A percentile compares a stretch with the other conserved stretches of the same genome.
Evolutionary conservation across 176 grass and related monocot genomes (phyloP).

Genomic region (Typha latifolia): DNA sequence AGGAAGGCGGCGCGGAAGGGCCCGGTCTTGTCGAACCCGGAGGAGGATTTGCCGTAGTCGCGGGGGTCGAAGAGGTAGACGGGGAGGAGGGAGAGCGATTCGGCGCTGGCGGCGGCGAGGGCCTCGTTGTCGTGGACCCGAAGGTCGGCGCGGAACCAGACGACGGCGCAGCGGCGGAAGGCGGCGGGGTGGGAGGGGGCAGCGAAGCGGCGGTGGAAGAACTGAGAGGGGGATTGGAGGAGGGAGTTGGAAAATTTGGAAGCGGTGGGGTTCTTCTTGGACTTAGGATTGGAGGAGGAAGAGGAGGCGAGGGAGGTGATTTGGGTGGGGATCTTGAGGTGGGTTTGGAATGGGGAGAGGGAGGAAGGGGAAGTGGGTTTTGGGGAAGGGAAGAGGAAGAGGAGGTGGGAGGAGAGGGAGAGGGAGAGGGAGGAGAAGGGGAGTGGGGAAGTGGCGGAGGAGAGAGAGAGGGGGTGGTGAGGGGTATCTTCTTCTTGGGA

Average conservation of each 20-base stretch:
- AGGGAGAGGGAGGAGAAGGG: constrained; percentile 27
- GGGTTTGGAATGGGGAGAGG: constrained; percentile 31
- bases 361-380: constrained; percentile 24
- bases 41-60: constrained; percentile 53
- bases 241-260: constrained; percentile 8
- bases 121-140: constrained; percentile 76
- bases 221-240: background rate
- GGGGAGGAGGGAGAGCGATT: constrained; percentile 63
- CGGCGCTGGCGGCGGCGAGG: constrained; percentile 31
- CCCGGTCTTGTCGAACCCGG: constrained; percentile 62
- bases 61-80: constrained; percentile 76
- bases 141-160: constrained; percentile 82
- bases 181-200: constrained; percentile 36
- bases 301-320: constrained; percentile 43
- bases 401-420: constrained; percentile 12
- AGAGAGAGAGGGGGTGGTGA: constrained; percentile 19
- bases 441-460: constrained; percentile 56
- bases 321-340: constrained; percentile 48
- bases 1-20: constrained; percentile 64
- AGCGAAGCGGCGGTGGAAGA: constrained; percentile 31
- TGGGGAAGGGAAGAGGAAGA: constrained; percentile 33
- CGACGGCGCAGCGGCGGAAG: constrained; percentile 55
- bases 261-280: background rate
- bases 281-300: constrained; percentile 38
- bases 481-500: background rate